A percentile compares a stretch with the other conserved stretches of the same genome.
Evolutionary conservation across 257 asterid genomes (phyloP).

Genomic region (Nicotiana benthamiana): DNA sequence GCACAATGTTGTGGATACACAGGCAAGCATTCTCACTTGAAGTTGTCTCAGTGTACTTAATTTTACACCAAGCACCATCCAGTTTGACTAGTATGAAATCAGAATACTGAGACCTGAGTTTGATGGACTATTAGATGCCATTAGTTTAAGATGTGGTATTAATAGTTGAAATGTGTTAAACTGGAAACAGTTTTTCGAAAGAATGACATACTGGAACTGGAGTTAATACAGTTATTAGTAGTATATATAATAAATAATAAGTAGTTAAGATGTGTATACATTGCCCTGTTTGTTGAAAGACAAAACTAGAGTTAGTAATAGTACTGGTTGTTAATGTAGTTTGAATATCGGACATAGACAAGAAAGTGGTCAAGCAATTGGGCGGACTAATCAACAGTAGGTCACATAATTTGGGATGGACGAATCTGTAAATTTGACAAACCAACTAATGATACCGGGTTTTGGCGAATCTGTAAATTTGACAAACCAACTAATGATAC

Average conservation of each 20-base stretch:
- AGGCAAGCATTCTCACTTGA: conserved; percentile 41
- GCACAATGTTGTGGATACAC: conserved; percentile 91
- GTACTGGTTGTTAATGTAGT: background rate
- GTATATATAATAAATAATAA: background rate
- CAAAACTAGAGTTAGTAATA: background rate
- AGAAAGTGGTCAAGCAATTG: background rate
- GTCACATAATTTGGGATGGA: background rate
- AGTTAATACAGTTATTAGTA: background rate
- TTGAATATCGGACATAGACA: background rate
- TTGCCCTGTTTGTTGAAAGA: background rate
- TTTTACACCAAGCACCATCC: background rate
- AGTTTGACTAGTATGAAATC: background rate
- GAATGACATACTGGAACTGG: background rate
- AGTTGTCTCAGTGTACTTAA: background rate
- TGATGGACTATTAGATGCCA: background rate
- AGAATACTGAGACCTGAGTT: too few species aligned
- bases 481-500: background rate
- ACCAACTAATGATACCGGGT: background rate
- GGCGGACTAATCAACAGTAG: background rate
- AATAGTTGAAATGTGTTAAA: background rate
- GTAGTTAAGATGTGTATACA: background rate
- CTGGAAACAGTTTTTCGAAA: background rate
- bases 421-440: background rate
- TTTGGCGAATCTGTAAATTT: background rate
- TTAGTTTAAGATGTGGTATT: background rate